Evolutionary conservation across 2,329 filamentous ascomycete genomes (phyloP), one percentile per base, ranked within the genome.

Genomic region (Colletotrichum musae): DNA sequence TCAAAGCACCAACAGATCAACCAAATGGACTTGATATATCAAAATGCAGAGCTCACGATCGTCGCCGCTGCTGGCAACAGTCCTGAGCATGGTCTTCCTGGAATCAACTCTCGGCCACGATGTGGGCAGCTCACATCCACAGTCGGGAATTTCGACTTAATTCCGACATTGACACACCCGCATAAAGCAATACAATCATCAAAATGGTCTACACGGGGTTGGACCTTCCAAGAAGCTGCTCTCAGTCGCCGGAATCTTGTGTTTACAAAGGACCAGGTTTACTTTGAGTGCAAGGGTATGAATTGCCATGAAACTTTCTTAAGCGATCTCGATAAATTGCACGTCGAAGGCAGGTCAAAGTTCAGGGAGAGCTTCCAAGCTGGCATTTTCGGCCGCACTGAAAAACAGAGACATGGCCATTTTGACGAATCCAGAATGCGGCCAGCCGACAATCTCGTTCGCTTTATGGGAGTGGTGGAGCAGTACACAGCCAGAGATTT

Each of bases 211-310:
- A 75, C 75, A 1, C 73, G 80, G n/a, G 80, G 76, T 4, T 82
- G 80, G 80, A 82, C 80, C 0, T 81, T 80, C 56, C 80, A 82
- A 59, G 80, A 82, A 67, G 80, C 77, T 1, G 71, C 81, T 1
- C 70, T 81, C 2, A 76, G 80, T 5, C 73, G 78, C 7, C 77
- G 80, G 9, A 75, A 80, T 3, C 76, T 82, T 10, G 74, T 82
- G 39, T 82, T 82, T 36, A 82, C 80, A 3, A 76, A 79, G 13
- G 72, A 78, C 43, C 79, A 82, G 63, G 79, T 79, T 74, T 81
- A 81, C 63, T 82, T 79, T 74, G 78, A 82, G 32, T 82, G 80
- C 39, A 78, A 73, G 28, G 79, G 78, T 54, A 80, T 81, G 79
- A 74, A 77, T 6, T 81, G 79, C 60, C 77, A 77, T 0, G 79